These are phyloP conservation scores for Pseudogymnoascus sp. DNA, from an alignment of 2,329 filamentous ascomycete genomes.

Conservation along the genomic window DNA sequence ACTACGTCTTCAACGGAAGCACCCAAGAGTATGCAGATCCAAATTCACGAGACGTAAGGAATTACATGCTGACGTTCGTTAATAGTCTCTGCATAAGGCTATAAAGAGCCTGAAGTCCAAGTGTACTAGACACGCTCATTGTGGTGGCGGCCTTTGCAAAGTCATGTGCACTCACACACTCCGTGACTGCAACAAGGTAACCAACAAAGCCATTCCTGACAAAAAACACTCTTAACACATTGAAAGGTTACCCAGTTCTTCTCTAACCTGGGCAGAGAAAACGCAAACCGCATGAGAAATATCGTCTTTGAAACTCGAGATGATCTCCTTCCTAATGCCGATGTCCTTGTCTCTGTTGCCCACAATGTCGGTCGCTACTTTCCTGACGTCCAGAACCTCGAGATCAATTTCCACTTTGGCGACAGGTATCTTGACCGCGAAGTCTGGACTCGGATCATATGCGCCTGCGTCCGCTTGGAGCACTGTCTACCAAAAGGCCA, in stretches of 20 bases:
- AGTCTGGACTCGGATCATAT: background rate
- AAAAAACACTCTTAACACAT: background rate
- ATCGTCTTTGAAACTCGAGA: background rate
- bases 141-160: background rate
- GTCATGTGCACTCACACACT: background rate
- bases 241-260: conserved; percentile 9
- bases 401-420: conserved; percentile 5
- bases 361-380: conserved; percentile 5
- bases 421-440: background rate
- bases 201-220: background rate
- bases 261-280: background rate
- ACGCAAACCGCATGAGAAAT: background rate
- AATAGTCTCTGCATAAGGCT: background rate
- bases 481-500: background rate
- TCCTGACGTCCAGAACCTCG: conserved; percentile 6
- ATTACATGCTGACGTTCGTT: background rate
- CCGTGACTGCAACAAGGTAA: background rate
- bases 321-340: background rate
- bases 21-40: background rate
- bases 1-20: background rate
- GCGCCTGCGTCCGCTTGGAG: background rate
- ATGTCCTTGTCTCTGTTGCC: conserved; percentile 1
- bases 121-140: background rate
- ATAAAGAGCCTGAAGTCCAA: background rate
- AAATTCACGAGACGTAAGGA: no score